These are phyloP conservation scores for Candida easanensis DNA, from an alignment of 805 yeast genomes.

Conservation along the genomic window DNA sequence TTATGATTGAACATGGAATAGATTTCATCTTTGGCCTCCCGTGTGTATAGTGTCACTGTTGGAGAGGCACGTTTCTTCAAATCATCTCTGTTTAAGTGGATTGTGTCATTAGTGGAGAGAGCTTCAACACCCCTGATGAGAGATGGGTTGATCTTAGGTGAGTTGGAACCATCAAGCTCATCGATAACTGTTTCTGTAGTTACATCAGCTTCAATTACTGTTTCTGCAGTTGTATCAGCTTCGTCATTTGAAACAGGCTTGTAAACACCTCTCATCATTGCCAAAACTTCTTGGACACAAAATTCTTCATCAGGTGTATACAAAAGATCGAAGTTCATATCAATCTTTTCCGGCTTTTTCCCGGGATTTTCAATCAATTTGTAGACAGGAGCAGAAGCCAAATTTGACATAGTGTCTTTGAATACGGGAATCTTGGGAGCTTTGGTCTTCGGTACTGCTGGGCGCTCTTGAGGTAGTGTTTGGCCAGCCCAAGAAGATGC, in stretches of 20 bases:
- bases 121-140: slow-evolving; percentile 6
- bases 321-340: slow-evolving; percentile 57
- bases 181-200: not conserved
- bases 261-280: slow-evolving; percentile 31
- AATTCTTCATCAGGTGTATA: slow-evolving; percentile 48
- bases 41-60: slow-evolving; percentile 74
- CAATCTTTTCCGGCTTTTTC: slow-evolving; percentile 56
- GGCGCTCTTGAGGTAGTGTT: slow-evolving; percentile 40
- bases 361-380: slow-evolving; percentile 55
- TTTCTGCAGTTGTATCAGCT: not conserved
- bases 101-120: slow-evolving; percentile 22
- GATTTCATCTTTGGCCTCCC: slow-evolving; percentile 72
- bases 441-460: slow-evolving; percentile 13
- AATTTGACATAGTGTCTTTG: slow-evolving; percentile 31
- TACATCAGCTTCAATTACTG: not conserved
- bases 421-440: slow-evolving; percentile 35
- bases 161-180: too few relatives aligned
- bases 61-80: slow-evolving; percentile 55
- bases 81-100: slow-evolving; percentile 13
- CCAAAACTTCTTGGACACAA: slow-evolving; percentile 64
- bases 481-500: slow-evolving; percentile 68
- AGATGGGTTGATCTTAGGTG: slow-evolving; percentile 6
- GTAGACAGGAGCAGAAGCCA: slow-evolving; percentile 38
- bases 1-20: slow-evolving; percentile 68
- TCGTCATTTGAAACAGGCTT: not conserved